Evolutionary conservation across 1,284 basidiomycete species (phyloP).

Genomic region (Rhodotorula sp.): DNA sequence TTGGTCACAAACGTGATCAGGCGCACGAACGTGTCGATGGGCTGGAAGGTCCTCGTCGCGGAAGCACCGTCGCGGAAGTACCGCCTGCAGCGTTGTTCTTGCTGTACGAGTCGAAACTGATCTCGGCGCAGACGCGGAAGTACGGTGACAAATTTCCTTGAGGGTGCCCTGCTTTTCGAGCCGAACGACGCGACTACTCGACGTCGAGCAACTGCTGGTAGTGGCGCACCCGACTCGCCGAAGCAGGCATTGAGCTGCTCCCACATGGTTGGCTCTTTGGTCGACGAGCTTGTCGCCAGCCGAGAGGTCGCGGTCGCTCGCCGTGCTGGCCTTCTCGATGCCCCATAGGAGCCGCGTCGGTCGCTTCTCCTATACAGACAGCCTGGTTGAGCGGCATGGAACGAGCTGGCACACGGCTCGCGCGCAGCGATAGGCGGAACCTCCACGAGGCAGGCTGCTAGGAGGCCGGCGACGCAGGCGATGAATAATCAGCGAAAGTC

Average conservation of each 20-base stretch:
- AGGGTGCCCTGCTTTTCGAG: constrained; percentile 94
- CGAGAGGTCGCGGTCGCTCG: constrained; percentile 19
- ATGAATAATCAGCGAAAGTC: constrained; percentile 75
- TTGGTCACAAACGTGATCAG: constrained; percentile 98
- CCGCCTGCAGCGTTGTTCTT: constrained; percentile 78
- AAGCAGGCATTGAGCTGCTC: constrained; percentile 60
- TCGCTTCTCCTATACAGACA: constrained; percentile 69
- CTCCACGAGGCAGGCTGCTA: constrained; percentile 78
- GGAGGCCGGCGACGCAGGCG: constrained; percentile 77
- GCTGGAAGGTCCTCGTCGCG: constrained; percentile 75
- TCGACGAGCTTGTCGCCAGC: constrained; percentile 16
- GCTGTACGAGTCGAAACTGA: constrained; percentile 86
- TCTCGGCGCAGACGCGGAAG: constrained; percentile 95
- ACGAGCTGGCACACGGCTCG: constrained; percentile 73
- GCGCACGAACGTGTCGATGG: constrained; percentile 91
- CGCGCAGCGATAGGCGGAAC: constrained; percentile 73
- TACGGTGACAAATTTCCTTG: constrained; percentile 95
- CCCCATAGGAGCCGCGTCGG: constrained; percentile 59
- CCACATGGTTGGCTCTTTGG: constrained; percentile 41
- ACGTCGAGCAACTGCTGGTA: constrained; percentile 81
- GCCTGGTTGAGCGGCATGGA: constrained; percentile 77
- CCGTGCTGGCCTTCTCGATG: constrained; percentile 28
- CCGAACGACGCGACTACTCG: constrained; percentile 93
- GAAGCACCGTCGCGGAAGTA: constrained; percentile 66
- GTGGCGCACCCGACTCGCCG: constrained; percentile 85